Base-by-base conservation (phyloP, 495 filamentous ascomycete genomes). In the Bacidia rubella region DNA sequence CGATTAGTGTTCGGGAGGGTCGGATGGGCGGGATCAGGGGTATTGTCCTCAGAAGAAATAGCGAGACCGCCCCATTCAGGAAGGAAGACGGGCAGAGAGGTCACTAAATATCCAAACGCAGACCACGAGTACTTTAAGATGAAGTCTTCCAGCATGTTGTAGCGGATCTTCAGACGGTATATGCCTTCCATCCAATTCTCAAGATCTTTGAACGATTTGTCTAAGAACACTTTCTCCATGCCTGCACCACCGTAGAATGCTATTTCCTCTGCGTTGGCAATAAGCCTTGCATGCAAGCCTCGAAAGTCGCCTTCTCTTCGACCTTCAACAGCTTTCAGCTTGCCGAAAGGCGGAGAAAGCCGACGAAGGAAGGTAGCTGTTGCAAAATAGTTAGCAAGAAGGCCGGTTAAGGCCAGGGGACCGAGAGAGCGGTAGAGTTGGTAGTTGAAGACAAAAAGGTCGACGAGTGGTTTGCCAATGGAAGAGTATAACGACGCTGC, bases 121-220 rank as follows among this genome's bases (percentile, higher is more conserved):
- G 87, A 95, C 93, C 93, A 99, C 56, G 86, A 85, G 64, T 99
- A 99, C 66, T 99, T 99, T 54, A 99, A 64, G 46, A 99, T 87
- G 61, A 97, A 94, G 62, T 99, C 93, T 68, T 99, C 93, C 0
- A 97, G 80, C 75, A 97, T 99, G 64, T 96, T 97, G 66, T 99
- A 99, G 4, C 87, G 83, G 57, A 97, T 93, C 66, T 94, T 95
- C 62, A 95, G 77, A 59, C 83, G 85, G 67, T 97, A 97, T 53
- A 97, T 94, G 19, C 85, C 81, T 64, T 97, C 90, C 92, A 97
- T 95, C 82, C 87, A 93, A 48, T 78, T 78, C 63, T 89, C 88
- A 21, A 99, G 72, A 24, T 90, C 86, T 64, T 81, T 85, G 72
- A 95, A 99, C 56, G 90, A 90, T 59, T 79, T 79, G 55, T 92